Base-by-base conservation (phyloP, 164 flowering plant species). In the Sedum album region DNA sequence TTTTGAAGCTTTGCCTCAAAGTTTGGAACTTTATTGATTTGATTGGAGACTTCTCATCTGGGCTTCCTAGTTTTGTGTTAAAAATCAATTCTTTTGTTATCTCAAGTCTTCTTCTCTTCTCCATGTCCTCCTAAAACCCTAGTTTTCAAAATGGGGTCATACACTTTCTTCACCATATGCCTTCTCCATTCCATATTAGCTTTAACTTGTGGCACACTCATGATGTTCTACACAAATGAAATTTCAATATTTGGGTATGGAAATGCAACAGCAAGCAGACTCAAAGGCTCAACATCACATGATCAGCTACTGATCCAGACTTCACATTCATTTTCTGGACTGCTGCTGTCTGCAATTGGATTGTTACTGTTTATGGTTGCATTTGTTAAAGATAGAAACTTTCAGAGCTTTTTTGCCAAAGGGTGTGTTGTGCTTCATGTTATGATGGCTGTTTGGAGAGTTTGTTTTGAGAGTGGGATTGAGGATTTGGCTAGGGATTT, bases 231-330 rank as follows among this genome's bases (percentile, higher is more conserved):
- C 75, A 66, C 73, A 55, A 70, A 76, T 66, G 84, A 77, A 6
- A 66, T 87, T 66, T 82, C 79, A 55, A 75, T 71, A 28, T 73
- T 87, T 23, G 79, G 83, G 6, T 85, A 84, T 60, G 92, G 92
- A 18, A 66, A 26, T 36, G 85, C 80, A 33, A 73, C 78, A 0
- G 85, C 85, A 1, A 64, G 66, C 13, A 77, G 69, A 75, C 85
- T 89, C 0, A 60, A 82, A 60, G 96, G 92, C 1, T 89, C 89
- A 3, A 84, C 88, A 20, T 85, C 96, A 0, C 90, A 82, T 46
- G 96, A 87, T 67, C 89, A 86, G 79, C 80, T 89, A 25, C 68
- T 89, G 73, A 82, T 87, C 49, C 82, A 77, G 73, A 84, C 77
- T 33, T 86, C 90, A 30, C 87, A 86, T 74, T 82, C 87, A 9